Evolutionary conservation across 2,329 filamentous ascomycete species (phyloP), one percentile per base, ranked within the genome.

Genomic region (Pseudopithomyces maydicus): DNA sequence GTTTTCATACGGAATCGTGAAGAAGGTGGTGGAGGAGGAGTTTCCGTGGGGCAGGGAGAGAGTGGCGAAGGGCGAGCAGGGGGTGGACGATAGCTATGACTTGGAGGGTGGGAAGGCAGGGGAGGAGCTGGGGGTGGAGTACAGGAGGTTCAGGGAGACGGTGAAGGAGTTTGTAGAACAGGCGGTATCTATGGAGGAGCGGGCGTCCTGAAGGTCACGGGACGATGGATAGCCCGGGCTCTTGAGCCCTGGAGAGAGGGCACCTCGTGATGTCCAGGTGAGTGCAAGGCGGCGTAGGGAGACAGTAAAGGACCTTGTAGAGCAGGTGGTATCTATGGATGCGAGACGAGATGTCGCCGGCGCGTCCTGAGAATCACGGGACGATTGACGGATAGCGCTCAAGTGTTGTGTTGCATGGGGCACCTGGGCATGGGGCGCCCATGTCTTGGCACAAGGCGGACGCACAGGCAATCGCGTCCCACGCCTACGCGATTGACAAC

Each of bases 1-100:
- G 5, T 84, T 83, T 53, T 79, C 79, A 0, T 83, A 82, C 59
- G 77, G 71, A 0, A 54, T 79, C 12, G 81, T 79, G 0, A 77
- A 79, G 0, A 66, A 76, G 11, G 77, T 83, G 29, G 78, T 83
- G 26, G 62, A 60, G 0, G 72, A 75, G 2, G 68, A 72, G 23
- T 82, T 84, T 59, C 61, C 68, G 0, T 76, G 75, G 70, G 69
- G 76, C 0, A 71, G 64, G 39, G 66, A 64, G 11, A 59, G 49
- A 42, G 74, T 80, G 0, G 63, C 68, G 2, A 54, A 61, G 23
- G 77, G 77, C 45, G 71, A 77, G 6, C 47, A 55, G 19, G 68
- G 5, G 23, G 56, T 77, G 8, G 74, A 79, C 48, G 69, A 73
- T 23, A 76, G 73, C 14, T 74, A 79, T 62, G 77, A 74, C 6